phyloP scores from a whole-genome alignment of 441 rosid species.

The Erodium chrysanthum region DNA sequence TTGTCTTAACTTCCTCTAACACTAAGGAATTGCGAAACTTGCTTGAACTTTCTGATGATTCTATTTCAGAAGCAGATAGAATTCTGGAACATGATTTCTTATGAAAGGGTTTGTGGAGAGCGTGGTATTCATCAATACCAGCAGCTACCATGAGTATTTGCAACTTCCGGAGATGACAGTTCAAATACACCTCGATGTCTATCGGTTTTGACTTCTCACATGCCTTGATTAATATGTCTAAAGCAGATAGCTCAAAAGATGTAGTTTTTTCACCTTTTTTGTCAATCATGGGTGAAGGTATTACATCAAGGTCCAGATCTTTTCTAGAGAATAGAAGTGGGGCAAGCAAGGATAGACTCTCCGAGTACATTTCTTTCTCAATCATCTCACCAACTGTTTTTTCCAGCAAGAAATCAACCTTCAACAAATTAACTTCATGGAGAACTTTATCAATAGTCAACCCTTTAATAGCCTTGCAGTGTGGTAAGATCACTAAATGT shows the following conservation, averaged over 20 bases:
- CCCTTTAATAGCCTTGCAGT: slow-evolving; percentile 59
- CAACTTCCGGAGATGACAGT: slow-evolving; percentile 72
- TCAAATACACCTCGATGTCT: slow-evolving; percentile 53
- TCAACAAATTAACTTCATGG: slow-evolving; percentile 68
- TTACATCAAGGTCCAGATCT: slow-evolving; percentile 34
- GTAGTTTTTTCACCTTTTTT: slow-evolving; percentile 33
- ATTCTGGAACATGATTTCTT: slow-evolving; percentile 29
- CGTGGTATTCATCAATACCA: slow-evolving; percentile 39
- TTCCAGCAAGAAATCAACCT: slow-evolving; percentile 69
- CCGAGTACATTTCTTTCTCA: slow-evolving; percentile 63
- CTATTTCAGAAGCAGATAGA: slow-evolving; percentile 29
- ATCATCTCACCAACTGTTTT: slow-evolving; percentile 58
- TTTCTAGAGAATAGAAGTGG: slow-evolving; percentile 65
- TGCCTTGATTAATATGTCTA: slow-evolving; percentile 59
- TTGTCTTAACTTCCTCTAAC: slow-evolving; percentile 72
- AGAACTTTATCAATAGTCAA: slow-evolving; percentile 51
- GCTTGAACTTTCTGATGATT: slow-evolving; percentile 34
- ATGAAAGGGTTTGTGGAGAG: slow-evolving; percentile 27
- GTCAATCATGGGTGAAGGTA: slow-evolving; percentile 33
- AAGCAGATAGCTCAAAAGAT: slow-evolving; percentile 58
- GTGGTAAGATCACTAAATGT: slow-evolving; percentile 43
- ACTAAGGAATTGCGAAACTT: slow-evolving; percentile 51
- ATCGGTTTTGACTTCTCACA: slow-evolving; percentile 57
- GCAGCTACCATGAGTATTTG: slow-evolving; percentile 55
- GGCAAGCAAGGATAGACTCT: slow-evolving; percentile 62